Percentiles rank a stretch among this genome's conserved stretches.
Conservation (phyloP, 2,329 filamentous ascomycete species). For the Nemania serpens region DNA sequence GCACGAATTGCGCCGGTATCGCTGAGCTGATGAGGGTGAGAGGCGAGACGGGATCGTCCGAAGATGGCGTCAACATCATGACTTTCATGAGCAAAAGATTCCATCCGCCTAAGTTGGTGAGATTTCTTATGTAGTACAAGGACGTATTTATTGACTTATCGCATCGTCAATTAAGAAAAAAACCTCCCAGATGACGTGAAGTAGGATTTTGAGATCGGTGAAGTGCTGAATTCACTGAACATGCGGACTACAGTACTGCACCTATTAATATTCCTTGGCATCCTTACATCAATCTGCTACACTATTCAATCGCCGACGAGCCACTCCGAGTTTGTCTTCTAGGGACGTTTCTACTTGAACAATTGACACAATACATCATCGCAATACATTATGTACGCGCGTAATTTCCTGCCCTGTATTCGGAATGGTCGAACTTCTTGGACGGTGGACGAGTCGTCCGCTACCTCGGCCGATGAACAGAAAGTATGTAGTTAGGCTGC, state of each 20-base stretch:
- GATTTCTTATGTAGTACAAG: neutral
- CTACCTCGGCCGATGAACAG: constrained; percentile 17
- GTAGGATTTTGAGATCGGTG: too few relatives aligned
- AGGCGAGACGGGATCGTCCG: neutral
- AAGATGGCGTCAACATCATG: neutral
- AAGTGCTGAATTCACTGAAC: neutral
- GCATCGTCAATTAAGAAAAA: neutral
- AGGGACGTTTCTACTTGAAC: neutral
- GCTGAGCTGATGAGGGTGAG: constrained; percentile 6
- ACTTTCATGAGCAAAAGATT: neutral
- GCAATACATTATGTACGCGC: neutral
- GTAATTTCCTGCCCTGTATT: too few relatives aligned
- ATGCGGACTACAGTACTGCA: neutral
- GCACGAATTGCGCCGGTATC: constrained; percentile 19
- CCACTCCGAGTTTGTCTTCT: neutral
- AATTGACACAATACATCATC: neutral
- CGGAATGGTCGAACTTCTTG: too few relatives aligned
- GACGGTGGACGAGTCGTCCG: constrained; percentile 7
- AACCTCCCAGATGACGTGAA: too few relatives aligned
- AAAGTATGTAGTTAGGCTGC: neutral
- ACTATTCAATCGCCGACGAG: neutral
- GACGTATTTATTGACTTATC: neutral
- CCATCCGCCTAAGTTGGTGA: neutral
- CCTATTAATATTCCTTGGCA: constrained; percentile 10
- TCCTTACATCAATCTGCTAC: neutral